phyloP scores from a whole-genome alignment of 768 basidiomycete genomes.

The Cantharellus anzutake region DNA sequence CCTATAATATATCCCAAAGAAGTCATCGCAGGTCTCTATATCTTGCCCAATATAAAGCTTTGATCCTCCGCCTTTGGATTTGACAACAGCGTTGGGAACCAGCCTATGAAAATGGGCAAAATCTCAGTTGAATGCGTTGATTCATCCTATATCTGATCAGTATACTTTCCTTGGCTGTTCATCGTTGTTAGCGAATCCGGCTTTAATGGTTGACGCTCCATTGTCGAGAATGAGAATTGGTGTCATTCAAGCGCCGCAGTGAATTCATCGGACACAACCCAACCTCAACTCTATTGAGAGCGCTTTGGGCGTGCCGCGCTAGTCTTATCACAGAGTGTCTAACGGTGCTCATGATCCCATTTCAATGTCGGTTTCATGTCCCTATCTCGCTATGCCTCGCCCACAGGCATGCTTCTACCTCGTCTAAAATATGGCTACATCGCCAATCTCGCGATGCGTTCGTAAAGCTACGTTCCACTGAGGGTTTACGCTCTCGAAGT shows the following conservation, averaged over 20 bases:
- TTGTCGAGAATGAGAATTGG: conserved; percentile 65
- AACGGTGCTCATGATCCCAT: neutral
- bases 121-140: neutral
- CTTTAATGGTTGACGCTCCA: conserved; percentile 69
- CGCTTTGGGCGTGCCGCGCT: neutral
- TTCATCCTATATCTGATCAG: neutral
- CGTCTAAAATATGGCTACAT: conserved; percentile 32
- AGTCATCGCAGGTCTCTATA: conserved; percentile 54
- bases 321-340: neutral
- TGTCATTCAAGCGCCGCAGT: conserved; percentile 2
- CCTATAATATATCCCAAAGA: conserved; percentile 62
- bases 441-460: conserved; percentile 56
- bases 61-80: conserved; percentile 62
- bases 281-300: neutral
- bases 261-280: neutral
- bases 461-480: conserved; percentile 30
- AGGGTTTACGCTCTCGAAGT: conserved; percentile 59
- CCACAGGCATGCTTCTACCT: neutral
- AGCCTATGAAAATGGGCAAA: conserved; percentile 24
- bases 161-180: conserved; percentile 17
- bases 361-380: neutral
- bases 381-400: neutral
- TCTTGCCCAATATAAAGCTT: conserved; percentile 76
- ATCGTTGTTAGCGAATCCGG: conserved; percentile 27
- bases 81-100: conserved; percentile 63